Percentiles rank a stretch among this genome's conserved stretches.
These are phyloP conservation scores for Calonectria pauciramosa DNA, from an alignment of 2,329 filamentous ascomycete species.

Conservation along the genomic window DNA sequence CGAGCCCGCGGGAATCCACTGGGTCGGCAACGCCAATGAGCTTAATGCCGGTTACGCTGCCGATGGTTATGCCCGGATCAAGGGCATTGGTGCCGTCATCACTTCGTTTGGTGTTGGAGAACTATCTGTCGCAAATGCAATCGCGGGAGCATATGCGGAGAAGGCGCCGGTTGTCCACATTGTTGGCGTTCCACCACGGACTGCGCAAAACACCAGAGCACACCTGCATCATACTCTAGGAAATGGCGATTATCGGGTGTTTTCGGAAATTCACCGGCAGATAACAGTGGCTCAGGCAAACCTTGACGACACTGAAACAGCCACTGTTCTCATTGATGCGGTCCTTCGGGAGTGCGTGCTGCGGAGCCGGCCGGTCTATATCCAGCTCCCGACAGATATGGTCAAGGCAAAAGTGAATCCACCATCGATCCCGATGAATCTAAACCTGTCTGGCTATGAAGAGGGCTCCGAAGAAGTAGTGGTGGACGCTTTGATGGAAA, in stretches of 20 bases:
- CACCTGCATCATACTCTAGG: constrained; percentile 68
- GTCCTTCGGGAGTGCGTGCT: not conserved
- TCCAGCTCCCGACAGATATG: constrained; percentile 21
- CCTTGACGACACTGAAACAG: not conserved
- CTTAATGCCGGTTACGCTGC: constrained; percentile 70
- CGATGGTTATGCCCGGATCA: constrained; percentile 70
- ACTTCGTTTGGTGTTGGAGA: constrained; percentile 74
- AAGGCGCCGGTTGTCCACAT: constrained; percentile 69
- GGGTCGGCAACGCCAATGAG: constrained; percentile 69
- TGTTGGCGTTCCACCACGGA: constrained; percentile 64
- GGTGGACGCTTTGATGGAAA: constrained; percentile 29
- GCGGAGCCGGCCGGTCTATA: constrained; percentile 22
- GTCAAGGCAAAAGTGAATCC: constrained; percentile 3
- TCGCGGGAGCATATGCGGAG: constrained; percentile 71
- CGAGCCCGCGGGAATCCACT: constrained; percentile 51
- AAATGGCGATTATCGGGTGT: constrained; percentile 65
- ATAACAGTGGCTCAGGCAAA: constrained; percentile 63
- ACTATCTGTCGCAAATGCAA: constrained; percentile 69
- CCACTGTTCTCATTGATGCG: constrained; percentile 2
- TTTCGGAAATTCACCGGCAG: constrained; percentile 61
- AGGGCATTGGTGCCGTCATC: constrained; percentile 62
- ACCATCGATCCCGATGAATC: not conserved
- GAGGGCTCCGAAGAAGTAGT: not conserved
- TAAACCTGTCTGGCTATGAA: not conserved
- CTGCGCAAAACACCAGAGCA: constrained; percentile 56